phyloP scores from a whole-genome alignment of 768 basidiomycete species.

The Hygrophoropsis aurantiaca region DNA sequence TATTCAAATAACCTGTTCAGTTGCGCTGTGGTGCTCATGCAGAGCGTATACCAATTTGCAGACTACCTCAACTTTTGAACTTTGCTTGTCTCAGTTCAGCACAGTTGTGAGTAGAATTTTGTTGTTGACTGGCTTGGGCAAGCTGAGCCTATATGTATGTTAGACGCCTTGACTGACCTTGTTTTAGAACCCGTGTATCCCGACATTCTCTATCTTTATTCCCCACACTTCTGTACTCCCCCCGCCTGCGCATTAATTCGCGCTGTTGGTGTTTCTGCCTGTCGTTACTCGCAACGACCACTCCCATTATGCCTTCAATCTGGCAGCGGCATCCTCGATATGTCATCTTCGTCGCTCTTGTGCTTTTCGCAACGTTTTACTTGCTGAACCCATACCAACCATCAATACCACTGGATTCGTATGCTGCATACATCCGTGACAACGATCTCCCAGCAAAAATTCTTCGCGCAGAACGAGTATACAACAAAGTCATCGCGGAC shows the following conservation, averaged over 20 bases:
- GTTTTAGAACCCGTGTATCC: conserved; percentile 1
- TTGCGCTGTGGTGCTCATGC: too few species aligned
- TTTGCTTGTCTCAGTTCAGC: too few species aligned
- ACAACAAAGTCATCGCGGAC: conserved; percentile 40
- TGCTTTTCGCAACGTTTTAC: conserved; percentile 45
- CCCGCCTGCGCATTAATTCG: conserved; percentile 5
- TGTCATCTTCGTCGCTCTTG: conserved; percentile 40
- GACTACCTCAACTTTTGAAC: too few species aligned
- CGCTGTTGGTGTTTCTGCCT: conserved; percentile 8
- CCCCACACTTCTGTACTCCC: conserved; percentile 7
- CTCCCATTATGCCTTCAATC: conserved; percentile 22
- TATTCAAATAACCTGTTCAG: too few species aligned
- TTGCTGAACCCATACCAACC: conserved; percentile 41
- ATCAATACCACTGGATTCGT: conserved; percentile 19
- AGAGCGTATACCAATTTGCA: too few species aligned
- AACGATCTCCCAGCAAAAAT: conserved; percentile 39
- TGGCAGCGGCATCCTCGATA: conserved; percentile 56
- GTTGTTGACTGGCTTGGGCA: too few species aligned
- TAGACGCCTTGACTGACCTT: background rate
- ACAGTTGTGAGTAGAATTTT: too few species aligned
- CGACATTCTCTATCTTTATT: conserved; percentile 11
- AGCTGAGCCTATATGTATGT: too few species aligned
- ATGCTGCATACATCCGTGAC: conserved; percentile 28
- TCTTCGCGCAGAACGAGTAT: conserved; percentile 43
- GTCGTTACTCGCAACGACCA: conserved; percentile 4